Evolutionary conservation across 805 yeast genomes (phyloP).

Genomic region (Candida coquimbonensis): DNA sequence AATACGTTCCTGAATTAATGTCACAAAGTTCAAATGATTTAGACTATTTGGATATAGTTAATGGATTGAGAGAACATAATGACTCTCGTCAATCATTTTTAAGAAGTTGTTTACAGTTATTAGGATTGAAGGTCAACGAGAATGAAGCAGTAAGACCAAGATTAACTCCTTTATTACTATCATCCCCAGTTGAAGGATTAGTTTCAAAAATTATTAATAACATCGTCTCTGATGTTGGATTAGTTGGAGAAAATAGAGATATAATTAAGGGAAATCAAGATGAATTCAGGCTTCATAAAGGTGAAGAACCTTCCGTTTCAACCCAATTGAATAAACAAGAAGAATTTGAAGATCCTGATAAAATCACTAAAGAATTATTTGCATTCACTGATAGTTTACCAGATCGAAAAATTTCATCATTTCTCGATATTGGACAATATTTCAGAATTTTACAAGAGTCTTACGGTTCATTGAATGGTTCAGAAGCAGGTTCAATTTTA

Average conservation of each 20-base stretch:
- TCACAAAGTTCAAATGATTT: slow-evolving; percentile 26
- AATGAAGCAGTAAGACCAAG: slow-evolving; percentile 47
- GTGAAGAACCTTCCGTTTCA: slow-evolving; percentile 23
- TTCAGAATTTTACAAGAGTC: slow-evolving; percentile 35
- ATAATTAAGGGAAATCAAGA: slow-evolving; percentile 49
- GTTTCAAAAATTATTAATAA: slow-evolving; percentile 27
- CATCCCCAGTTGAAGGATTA: slow-evolving; percentile 31
- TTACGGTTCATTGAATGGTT: slow-evolving; percentile 25
- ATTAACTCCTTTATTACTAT: slow-evolving; percentile 58
- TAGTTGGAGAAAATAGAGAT: slow-evolving; percentile 29
- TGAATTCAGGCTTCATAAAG: slow-evolving; percentile 42
- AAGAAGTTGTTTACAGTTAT: slow-evolving; percentile 43
- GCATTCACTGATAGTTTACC: slow-evolving; percentile 43
- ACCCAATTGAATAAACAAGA: slow-evolving; percentile 23
- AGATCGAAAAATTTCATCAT: slow-evolving; percentile 51
- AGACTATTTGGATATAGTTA: slow-evolving; percentile 29
- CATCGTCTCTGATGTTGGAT: slow-evolving; percentile 29
- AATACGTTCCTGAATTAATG: slow-evolving; percentile 56
- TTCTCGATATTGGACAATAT: slow-evolving; percentile 58
- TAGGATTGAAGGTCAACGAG: slow-evolving; percentile 67
- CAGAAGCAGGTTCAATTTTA: slow-evolving; percentile 51
- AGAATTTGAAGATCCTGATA: slow-evolving; percentile 46
- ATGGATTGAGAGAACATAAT: slow-evolving; percentile 37
- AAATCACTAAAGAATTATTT: slow-evolving; percentile 49
- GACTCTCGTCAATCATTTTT: slow-evolving; percentile 48